phyloP scores from a whole-genome alignment of 768 basidiomycete genomes.

The Tephrocybe sp. region DNA sequence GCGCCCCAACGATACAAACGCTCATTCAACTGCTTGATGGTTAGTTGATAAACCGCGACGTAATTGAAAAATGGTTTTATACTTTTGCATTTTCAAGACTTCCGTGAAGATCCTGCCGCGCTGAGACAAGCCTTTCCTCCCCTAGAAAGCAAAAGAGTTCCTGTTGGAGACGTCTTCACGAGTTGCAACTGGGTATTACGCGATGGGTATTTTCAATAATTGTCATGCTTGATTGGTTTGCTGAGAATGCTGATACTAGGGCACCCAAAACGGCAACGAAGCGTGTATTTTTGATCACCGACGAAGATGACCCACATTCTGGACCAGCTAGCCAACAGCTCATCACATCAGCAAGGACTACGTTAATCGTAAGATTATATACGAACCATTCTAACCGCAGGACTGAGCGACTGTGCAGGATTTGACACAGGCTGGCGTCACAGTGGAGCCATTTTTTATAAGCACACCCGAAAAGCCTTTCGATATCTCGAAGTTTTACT shows the following conservation, averaged over 20 bases:
- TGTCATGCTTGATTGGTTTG: not conserved
- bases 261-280: slow-evolving; percentile 89
- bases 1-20: slow-evolving; percentile 78
- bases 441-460: slow-evolving; percentile 89
- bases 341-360: slow-evolving; percentile 67
- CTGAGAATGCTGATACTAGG: slow-evolving; percentile 32
- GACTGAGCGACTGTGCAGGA: slow-evolving; percentile 50
- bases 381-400: not conserved
- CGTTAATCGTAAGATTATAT: slow-evolving; percentile 48
- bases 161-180: slow-evolving; percentile 88
- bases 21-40: slow-evolving; percentile 77
- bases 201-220: slow-evolving; percentile 62
- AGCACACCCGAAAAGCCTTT: slow-evolving; percentile 65
- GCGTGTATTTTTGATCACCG: slow-evolving; percentile 89
- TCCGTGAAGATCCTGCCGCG: slow-evolving; percentile 58
- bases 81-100: slow-evolving; percentile 40
- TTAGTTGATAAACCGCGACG: slow-evolving; percentile 27
- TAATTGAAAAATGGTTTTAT: not conserved
- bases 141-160: slow-evolving; percentile 51
- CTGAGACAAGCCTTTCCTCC: slow-evolving; percentile 66
- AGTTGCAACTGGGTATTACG: slow-evolving; percentile 89
- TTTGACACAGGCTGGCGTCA: slow-evolving; percentile 72
- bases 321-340: slow-evolving; percentile 56
- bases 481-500: slow-evolving; percentile 73
- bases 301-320: slow-evolving; percentile 77